Evolutionary conservation across 1,139 yeast species (phyloP).

Genomic region (Starmera stellimalicola): DNA sequence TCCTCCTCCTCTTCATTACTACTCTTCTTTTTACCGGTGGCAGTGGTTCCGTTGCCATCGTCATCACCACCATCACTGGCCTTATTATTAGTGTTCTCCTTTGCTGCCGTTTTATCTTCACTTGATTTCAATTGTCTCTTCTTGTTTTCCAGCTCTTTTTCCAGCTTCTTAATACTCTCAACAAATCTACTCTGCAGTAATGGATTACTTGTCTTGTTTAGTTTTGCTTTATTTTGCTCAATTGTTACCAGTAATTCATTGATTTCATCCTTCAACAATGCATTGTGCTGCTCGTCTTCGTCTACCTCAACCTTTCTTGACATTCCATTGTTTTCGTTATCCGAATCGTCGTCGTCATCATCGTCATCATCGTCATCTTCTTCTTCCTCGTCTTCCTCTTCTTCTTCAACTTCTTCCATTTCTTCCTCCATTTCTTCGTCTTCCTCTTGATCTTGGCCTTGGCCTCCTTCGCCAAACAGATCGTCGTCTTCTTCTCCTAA

Average conservation of each 20-base stretch:
- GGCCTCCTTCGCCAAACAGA: slow-evolving; percentile 21
- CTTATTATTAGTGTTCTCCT: slow-evolving; percentile 14
- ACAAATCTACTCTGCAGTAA: slow-evolving; percentile 82
- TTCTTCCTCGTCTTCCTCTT: slow-evolving; percentile 41
- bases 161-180: slow-evolving; percentile 71
- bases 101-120: slow-evolving; percentile 21
- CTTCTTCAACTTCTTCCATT: slow-evolving; percentile 33
- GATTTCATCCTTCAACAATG: slow-evolving; percentile 77
- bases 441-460: slow-evolving; percentile 25
- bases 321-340: slow-evolving; percentile 29
- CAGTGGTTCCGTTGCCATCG: slow-evolving; percentile 7
- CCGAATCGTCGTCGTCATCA: slow-evolving; percentile 42
- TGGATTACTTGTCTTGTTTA: slow-evolving; percentile 74
- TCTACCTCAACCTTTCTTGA: slow-evolving; percentile 24
- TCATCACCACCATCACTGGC: slow-evolving; percentile 19
- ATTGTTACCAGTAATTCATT: slow-evolving; percentile 75
- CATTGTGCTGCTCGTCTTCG: slow-evolving; percentile 52
- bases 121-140: slow-evolving; percentile 51
- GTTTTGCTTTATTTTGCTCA: slow-evolving; percentile 63
- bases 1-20: slow-evolving; percentile 21
- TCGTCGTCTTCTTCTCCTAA: slow-evolving; percentile 21
- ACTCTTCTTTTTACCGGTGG: not conserved
- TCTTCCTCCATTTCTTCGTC: slow-evolving; percentile 30
- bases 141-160: slow-evolving; percentile 77
- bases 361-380: slow-evolving; percentile 48